Percentiles rank a stretch among this genome's conserved stretches.
Evolutionary conservation across 2,329 filamentous ascomycete species (phyloP).

Genomic region (Pseudofabraea citricarpa): DNA sequence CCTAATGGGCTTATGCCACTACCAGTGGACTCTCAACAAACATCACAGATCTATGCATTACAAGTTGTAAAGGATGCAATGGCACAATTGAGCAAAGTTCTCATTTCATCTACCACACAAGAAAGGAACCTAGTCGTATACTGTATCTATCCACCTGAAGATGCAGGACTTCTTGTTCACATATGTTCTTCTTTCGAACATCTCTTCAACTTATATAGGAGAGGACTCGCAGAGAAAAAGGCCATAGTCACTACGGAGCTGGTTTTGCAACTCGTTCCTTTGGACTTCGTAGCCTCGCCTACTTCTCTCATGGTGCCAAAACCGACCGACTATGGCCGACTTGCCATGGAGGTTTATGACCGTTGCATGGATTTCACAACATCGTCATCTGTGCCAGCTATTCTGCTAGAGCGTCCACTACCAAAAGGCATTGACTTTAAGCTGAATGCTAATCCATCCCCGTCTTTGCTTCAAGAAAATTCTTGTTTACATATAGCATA

Average conservation of each 20-base stretch:
- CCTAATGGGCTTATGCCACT: constrained; percentile 25
- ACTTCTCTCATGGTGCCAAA: constrained; percentile 58
- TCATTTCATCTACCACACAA: constrained; percentile 28
- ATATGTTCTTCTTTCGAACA: constrained; percentile 70
- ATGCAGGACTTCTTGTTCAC: constrained; percentile 58
- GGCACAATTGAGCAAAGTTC: constrained; percentile 19
- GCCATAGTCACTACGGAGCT: constrained; percentile 53
- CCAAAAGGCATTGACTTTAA: constrained; percentile 75
- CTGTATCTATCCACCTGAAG: constrained; percentile 65
- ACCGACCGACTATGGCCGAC: constrained; percentile 51
- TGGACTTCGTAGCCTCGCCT: constrained; percentile 60
- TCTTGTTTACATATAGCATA: constrained; percentile 79
- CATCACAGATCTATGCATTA: constrained; percentile 32
- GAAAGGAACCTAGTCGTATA: constrained; percentile 67
- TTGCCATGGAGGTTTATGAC: constrained; percentile 75
- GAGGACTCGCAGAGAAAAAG: constrained; percentile 43
- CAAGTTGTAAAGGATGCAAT: constrained; percentile 23
- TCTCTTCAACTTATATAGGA: constrained; percentile 62
- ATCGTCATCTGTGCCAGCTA: constrained; percentile 60
- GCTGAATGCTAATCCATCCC: constrained; percentile 60
- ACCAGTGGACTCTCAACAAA: constrained; percentile 18
- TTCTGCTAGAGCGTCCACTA: constrained; percentile 65
- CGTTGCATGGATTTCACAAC: constrained; percentile 59
- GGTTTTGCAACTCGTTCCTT: constrained; percentile 72
- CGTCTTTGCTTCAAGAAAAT: constrained; percentile 72